Percentiles rank a stretch among this genome's conserved stretches.
Evolutionary conservation across 495 filamentous ascomycete genomes (phyloP).

Genomic region (Neohortaea acidophila): DNA sequence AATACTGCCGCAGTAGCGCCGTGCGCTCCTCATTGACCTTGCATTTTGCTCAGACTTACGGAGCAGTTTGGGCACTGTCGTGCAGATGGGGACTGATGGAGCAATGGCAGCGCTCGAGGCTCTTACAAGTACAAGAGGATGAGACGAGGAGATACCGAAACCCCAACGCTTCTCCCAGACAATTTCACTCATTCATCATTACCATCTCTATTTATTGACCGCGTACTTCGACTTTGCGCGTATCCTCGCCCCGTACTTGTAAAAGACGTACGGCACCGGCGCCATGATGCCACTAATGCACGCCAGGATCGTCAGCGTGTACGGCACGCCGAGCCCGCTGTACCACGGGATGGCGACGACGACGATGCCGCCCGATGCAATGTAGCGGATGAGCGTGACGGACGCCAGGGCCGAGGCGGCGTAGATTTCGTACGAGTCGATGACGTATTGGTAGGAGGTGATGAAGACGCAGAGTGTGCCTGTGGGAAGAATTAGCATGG

Average conservation of each 20-base stretch:
- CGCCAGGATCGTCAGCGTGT: slow-evolving; percentile 41
- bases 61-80: no score
- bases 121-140: no score
- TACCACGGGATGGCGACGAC: slow-evolving; percentile 38
- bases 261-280: slow-evolving; percentile 41
- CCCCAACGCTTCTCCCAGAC: no score
- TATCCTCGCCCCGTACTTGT: slow-evolving; percentile 34
- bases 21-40: no score
- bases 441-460: slow-evolving; percentile 24
- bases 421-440: slow-evolving; percentile 23
- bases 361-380: slow-evolving; percentile 27
- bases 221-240: slow-evolving; percentile 34
- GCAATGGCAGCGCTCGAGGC: no score
- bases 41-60: no score
- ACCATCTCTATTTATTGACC: no score
- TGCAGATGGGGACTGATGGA: no score
- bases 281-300: slow-evolving; percentile 35
- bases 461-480: slow-evolving; percentile 33
- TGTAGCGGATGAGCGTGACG: slow-evolving; percentile 23
- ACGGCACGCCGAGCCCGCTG: slow-evolving; percentile 39
- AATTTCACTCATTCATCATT: no score
- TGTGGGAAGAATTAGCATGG: slow-evolving; percentile 1
- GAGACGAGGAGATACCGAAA: no score
- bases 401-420: slow-evolving; percentile 20
- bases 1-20: no score